Evolutionary conservation across 169 alveolate species (phyloP).

Genomic region (Babesia microti): DNA sequence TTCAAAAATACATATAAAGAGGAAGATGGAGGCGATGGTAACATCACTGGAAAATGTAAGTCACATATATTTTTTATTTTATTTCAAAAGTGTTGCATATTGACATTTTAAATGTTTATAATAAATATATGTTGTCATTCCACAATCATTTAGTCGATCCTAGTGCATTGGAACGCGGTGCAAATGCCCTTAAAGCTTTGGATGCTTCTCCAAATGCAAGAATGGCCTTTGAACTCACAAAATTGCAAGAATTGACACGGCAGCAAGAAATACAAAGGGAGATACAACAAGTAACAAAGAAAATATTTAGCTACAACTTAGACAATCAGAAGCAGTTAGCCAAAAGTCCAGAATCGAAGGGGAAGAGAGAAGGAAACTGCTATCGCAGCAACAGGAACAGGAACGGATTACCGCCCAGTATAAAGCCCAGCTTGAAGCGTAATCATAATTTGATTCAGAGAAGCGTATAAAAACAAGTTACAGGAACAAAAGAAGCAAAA

Average conservation of each 20-base stretch:
- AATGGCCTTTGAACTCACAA: conserved; percentile 87
- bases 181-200: conserved; percentile 90
- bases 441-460: conserved; percentile 33
- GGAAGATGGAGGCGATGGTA: conserved; percentile 26
- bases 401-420: conserved; percentile 86
- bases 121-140: background rate
- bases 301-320: conserved; percentile 34
- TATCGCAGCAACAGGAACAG: conserved; percentile 83
- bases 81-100: background rate
- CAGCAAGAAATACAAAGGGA: conserved; percentile 85
- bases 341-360: conserved; percentile 68
- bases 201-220: conserved; percentile 85
- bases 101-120: background rate
- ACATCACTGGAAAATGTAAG: conserved; percentile 40
- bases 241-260: conserved; percentile 86
- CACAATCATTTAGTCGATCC: conserved; percentile 77
- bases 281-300: conserved; percentile 60
- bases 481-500: conserved; percentile 84
- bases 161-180: conserved; percentile 96
- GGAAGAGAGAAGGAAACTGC: conserved; percentile 82
- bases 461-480: conserved; percentile 79
- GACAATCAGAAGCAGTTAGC: conserved; percentile 52
- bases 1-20: background rate
- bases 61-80: background rate
- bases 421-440: conserved; percentile 80